A percentile compares a stretch with the other conserved stretches of the same genome.
Evolutionary conservation across 345 rosid genomes (phyloP).

Genomic region (Gossypium anomalum): DNA sequence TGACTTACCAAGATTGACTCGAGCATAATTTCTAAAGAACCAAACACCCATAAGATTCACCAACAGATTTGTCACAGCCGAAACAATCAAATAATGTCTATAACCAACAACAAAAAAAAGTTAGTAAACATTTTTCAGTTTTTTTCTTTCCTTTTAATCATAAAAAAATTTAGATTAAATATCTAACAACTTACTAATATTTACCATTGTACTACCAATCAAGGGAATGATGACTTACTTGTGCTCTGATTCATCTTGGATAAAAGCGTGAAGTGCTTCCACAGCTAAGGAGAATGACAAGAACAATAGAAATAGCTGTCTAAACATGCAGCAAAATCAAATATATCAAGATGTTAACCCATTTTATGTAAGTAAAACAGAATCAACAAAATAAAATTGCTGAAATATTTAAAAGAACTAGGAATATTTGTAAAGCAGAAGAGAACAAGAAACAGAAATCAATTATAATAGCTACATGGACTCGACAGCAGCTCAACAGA

Average conservation of each 20-base stretch:
- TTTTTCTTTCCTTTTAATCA: not conserved
- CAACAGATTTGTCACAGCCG: conserved; percentile 86
- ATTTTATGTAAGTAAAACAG: conserved; percentile 4
- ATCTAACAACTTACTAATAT: conserved; percentile 2
- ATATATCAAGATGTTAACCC: conserved; percentile 42
- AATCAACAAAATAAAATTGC: conserved; percentile 1
- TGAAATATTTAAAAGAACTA: conserved; percentile 1
- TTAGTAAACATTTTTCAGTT: not conserved
- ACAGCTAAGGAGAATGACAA: conserved; percentile 97
- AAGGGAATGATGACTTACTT: conserved; percentile 53
- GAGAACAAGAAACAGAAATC: not conserved
- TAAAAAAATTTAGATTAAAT: not conserved
- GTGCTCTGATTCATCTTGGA: conserved; percentile 98
- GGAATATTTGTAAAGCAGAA: not conserved
- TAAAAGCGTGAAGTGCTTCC: conserved; percentile 98
- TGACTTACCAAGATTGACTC: conserved; percentile 72
- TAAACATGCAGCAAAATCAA: conserved; percentile 67
- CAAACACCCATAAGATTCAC: conserved; percentile 96
- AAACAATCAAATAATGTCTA: conserved; percentile 96
- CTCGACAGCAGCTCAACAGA: conserved; percentile 1
- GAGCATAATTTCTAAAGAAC: conserved; percentile 98
- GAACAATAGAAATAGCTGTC: conserved; percentile 99
- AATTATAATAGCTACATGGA: not conserved
- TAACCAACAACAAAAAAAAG: conserved; percentile 21
- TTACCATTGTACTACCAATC: not conserved